Evolutionary conservation across 345 rosid species (phyloP), one percentile per base, ranked within the genome.

Genomic region (Corchorus olitorius): DNA sequence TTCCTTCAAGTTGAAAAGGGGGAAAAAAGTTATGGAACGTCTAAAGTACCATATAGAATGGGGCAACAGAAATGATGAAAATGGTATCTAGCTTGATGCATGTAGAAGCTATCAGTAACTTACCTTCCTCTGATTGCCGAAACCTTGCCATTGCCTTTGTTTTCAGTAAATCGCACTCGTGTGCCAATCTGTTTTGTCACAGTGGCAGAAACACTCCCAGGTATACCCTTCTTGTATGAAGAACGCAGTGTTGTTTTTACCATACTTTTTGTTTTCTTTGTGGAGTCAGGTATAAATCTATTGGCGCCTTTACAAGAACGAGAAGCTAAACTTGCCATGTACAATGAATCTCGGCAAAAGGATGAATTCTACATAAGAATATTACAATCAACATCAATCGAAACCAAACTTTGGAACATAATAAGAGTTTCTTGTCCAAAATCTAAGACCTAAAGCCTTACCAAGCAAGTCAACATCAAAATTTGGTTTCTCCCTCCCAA

Each of bases 271-370:
- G 15, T 22, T 80, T 82, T 89, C 82, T 75, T 92, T 9, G 79
- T 80, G 70, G 87, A 78, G 76, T 75, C 82, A 2, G 74, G 20
- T 61, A 79, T 59, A 73, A 59, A 66, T 70, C 75, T 82, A 45
- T 43, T 79, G 75, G 72, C 43, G 72, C 85, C 72, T 82, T 77
- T 80, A 76, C 82, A 87, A 76, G 80, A 84, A 59, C 92, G 86
- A 76, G 93, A 90, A 52, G 97, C 98, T 74, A 94, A 84, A 75
- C 80, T 92, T 39, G 87, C 70, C 86, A 94, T 86, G 78, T 81
- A 81, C 55, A 86, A 50, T n/a, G 95, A 94, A 75, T 92, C 95
- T 87, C 88, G 97, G 89, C 94, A 90, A 70, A 82, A 81, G 15
- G 79, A 82, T 71, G 87, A 86, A 45, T 84, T 88, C 95, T 94